A percentile compares a stretch with the other conserved stretches of the same genome.
phyloP scores from a whole-genome alignment of 2,329 filamentous ascomycete genomes.

The Hymenoscyphus repandus region DNA sequence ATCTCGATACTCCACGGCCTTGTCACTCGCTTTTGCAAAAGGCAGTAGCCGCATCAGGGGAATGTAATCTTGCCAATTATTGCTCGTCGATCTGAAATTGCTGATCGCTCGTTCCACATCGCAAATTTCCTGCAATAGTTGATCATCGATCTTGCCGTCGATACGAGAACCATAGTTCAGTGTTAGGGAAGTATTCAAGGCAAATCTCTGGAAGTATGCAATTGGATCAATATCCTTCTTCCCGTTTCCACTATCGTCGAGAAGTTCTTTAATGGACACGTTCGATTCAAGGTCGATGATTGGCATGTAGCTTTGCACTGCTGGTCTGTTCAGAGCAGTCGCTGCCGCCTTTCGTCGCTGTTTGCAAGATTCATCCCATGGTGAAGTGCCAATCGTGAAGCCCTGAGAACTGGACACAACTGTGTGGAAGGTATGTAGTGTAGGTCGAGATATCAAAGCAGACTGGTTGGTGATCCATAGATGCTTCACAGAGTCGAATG shows the following conservation, averaged over 20 bases:
- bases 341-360: slow-evolving; percentile 70
- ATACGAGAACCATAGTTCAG: slow-evolving; percentile 78
- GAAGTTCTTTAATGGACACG: slow-evolving; percentile 66
- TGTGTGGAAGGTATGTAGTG: slow-evolving; percentile 74
- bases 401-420: slow-evolving; percentile 73
- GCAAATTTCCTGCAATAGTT: slow-evolving; percentile 66
- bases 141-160: slow-evolving; percentile 61
- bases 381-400: slow-evolving; percentile 78
- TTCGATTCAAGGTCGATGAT: slow-evolving; percentile 74
- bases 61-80: slow-evolving; percentile 85
- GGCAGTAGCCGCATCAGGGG: slow-evolving; percentile 63
- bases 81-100: slow-evolving; percentile 72
- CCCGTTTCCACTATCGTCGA: slow-evolving; percentile 58
- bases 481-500: slow-evolving; percentile 66
- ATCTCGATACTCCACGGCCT: slow-evolving; percentile 60
- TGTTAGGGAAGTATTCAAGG: slow-evolving; percentile 71
- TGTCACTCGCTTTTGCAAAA: slow-evolving; percentile 47
- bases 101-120: slow-evolving; percentile 71
- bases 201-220: slow-evolving; percentile 69
- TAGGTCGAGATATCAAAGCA: slow-evolving; percentile 70
- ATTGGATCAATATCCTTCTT: slow-evolving; percentile 62
- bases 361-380: slow-evolving; percentile 80
- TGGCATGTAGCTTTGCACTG: slow-evolving; percentile 74
- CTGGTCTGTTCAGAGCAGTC: slow-evolving; percentile 70
- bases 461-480: slow-evolving; percentile 78